Percentiles rank a stretch among this genome's conserved stretches.
These are phyloP conservation scores for Leccinum rimulosum DNA, from an alignment of 768 basidiomycete genomes.

Conservation along the genomic window DNA sequence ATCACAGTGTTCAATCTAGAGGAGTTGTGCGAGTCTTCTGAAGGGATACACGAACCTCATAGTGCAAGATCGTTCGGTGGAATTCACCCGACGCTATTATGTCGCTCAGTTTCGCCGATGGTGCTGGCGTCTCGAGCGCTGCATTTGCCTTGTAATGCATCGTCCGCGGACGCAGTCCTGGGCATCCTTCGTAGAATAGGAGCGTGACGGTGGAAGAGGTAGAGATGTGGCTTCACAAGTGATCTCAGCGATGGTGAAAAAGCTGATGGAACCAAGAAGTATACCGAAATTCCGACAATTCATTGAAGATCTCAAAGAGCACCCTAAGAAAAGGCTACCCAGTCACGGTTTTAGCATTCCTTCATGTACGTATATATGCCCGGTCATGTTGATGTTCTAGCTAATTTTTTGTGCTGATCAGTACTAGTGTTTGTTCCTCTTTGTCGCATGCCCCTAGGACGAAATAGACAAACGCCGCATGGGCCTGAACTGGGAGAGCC, in stretches of 20 bases:
- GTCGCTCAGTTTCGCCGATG: constrained; percentile 28
- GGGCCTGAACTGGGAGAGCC: constrained; percentile 22
- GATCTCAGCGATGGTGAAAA: constrained; percentile 53
- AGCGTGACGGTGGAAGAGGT: too few relatives aligned
- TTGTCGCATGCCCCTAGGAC: constrained; percentile 93
- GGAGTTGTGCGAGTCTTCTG: constrained; percentile 23
- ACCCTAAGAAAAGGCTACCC: constrained; percentile 95
- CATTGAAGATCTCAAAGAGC: constrained; percentile 91
- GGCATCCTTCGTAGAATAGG: too few relatives aligned
- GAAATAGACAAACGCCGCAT: constrained; percentile 92
- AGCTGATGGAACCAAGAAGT: constrained; percentile 62
- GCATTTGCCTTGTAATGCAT: too few relatives aligned
- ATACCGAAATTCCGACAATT: constrained; percentile 80
- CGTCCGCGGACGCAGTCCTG: too few relatives aligned
- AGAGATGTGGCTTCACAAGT: constrained; percentile 52
- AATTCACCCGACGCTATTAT: constrained; percentile 71
- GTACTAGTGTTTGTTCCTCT: constrained; percentile 83
- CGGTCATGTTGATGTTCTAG: not conserved
- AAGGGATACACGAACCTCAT: constrained; percentile 57
- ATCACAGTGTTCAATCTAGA: constrained; percentile 45
- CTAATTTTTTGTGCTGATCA: constrained; percentile 28
- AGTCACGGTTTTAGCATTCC: constrained; percentile 74
- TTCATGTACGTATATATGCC: constrained; percentile 54
- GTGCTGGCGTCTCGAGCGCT: too few relatives aligned
- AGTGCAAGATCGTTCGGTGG: constrained; percentile 73